phyloP scores from a whole-genome alignment of 495 filamentous ascomycete species.

The Talaromyces trachyspermus region DNA sequence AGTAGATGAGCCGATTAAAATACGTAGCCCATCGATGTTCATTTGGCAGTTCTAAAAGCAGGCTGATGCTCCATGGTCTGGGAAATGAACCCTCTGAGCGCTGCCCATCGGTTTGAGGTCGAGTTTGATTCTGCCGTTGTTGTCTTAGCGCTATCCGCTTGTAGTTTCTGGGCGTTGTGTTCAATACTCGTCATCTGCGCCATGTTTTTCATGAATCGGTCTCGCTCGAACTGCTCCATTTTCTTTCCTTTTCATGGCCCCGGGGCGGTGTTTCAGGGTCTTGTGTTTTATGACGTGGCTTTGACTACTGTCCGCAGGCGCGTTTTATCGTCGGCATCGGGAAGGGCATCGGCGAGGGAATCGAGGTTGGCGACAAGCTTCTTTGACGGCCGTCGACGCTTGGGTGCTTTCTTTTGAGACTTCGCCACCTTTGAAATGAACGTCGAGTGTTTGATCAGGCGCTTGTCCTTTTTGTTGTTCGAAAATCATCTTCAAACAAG shows the following conservation, averaged over 20 bases:
- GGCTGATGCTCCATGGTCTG: slow-evolving; percentile 69
- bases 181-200: slow-evolving; percentile 46
- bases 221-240: slow-evolving; percentile 67
- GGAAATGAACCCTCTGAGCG: slow-evolving; percentile 59
- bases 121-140: slow-evolving; percentile 20
- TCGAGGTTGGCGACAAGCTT: slow-evolving; percentile 73
- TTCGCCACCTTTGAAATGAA: slow-evolving; percentile 74
- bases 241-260: slow-evolving; percentile 77
- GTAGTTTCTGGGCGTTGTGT: slow-evolving; percentile 3
- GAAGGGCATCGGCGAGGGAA: slow-evolving; percentile 70
- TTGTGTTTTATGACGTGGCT: slow-evolving; percentile 54
- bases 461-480: slow-evolving; percentile 72
- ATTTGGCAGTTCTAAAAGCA: slow-evolving; percentile 44
- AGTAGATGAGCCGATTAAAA: neutral
- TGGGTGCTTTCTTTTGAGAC: slow-evolving; percentile 36
- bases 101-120: slow-evolving; percentile 58
- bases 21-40: neutral
- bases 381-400: slow-evolving; percentile 61
- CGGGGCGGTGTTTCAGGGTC: slow-evolving; percentile 64
- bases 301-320: slow-evolving; percentile 28
- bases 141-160: slow-evolving; percentile 12
- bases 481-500: slow-evolving; percentile 41
- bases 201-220: slow-evolving; percentile 76
- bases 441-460: slow-evolving; percentile 62
- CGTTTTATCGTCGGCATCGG: slow-evolving; percentile 39